Evolutionary conservation across 768 basidiomycete genomes (phyloP), one percentile per base, ranked within the genome.

Genomic region (Leucocoprinus leucothites): DNA sequence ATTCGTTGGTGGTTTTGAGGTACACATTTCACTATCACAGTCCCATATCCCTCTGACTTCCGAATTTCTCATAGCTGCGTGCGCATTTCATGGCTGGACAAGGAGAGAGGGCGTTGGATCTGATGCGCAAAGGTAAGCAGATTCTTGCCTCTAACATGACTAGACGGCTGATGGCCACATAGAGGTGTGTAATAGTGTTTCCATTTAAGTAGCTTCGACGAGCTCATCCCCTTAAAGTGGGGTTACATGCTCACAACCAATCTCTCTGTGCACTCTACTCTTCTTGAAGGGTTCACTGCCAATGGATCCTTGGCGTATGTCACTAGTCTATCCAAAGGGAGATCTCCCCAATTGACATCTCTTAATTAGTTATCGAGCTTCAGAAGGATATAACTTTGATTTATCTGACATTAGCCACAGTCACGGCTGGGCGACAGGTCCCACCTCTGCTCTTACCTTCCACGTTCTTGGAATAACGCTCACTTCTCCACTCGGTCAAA

Each of bases 161-260:
- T 80, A 48, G 70, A 78, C 59, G 71, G 72, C 47, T 72, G 78
- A 24, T n/a, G n/a, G n/a, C n/a, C n/a, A n/a, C n/a, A n/a, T n/a
- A n/a, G n/a, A n/a, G n/a, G n/a, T n/a, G n/a, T 67, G 74, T 0
- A 72, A 74, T 51, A 59, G 60, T 1, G 67, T 72, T 5, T 72
- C 73, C 1, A 59, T 76, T 34, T 34, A 13, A 13, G 13, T 6
- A 13, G 31, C 13, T 34, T 34, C 31, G 13, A n/a, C n/a, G n/a
- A n/a, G 18, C 2, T 7, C 14, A 13, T 21, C 21, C 14, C 16
- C n/a, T 9, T 16, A 38, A 24, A 51, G 54, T 85, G 82, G 82
- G 82, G 82, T 2, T 85, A 81, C 65, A 82, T 84, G 69, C 67
- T 84, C 3, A 75, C 75, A 62, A 83, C 81, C 13, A 74, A 78